Percentiles rank a stretch among this genome's conserved stretches.
Conservation (phyloP, 441 rosid genomes). For the Brassica balearica region DNA sequence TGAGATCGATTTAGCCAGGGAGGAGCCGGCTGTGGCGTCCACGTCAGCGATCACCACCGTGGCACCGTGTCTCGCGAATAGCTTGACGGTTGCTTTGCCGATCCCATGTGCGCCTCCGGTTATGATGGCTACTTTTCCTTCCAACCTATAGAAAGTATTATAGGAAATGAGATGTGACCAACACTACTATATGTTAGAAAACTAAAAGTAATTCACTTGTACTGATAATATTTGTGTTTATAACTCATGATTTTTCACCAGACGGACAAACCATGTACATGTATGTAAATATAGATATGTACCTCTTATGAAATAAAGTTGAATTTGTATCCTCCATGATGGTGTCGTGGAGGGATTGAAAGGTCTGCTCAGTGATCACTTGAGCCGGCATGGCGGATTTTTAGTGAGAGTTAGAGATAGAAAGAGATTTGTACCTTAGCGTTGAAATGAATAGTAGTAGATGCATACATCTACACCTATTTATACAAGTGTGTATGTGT, state of each 20-base stretch:
- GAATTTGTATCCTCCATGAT: conserved; percentile 42
- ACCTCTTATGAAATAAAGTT: conserved; percentile 62
- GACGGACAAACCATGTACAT: not conserved
- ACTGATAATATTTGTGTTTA: not conserved
- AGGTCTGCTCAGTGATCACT: conserved; percentile 57
- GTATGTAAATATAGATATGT: not conserved
- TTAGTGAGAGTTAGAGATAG: conserved; percentile 11
- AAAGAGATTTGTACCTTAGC: not conserved
- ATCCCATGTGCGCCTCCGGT: conserved; percentile 94
- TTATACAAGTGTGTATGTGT: conserved; percentile 22
- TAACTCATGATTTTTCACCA: not conserved
- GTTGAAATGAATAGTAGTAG: conserved; percentile 18
- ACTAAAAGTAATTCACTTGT: too few relatives aligned
- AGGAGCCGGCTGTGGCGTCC: conserved; percentile 54
- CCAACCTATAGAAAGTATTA: conserved; percentile 25
- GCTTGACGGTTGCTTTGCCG: conserved; percentile 73
- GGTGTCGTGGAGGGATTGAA: conserved; percentile 52
- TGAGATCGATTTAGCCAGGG: conserved; percentile 56
- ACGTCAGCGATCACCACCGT: conserved; percentile 81
- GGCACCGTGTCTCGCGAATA: conserved; percentile 80
- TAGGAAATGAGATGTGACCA: too few relatives aligned
- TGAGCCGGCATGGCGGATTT: conserved; percentile 57
- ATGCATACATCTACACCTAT: conserved; percentile 13
- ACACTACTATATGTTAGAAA: too few relatives aligned
- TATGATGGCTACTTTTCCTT: conserved; percentile 75